Evolutionary conservation across 768 basidiomycete species (phyloP), one percentile per base, ranked within the genome.

Genomic region (Solioccasus polychromus): DNA sequence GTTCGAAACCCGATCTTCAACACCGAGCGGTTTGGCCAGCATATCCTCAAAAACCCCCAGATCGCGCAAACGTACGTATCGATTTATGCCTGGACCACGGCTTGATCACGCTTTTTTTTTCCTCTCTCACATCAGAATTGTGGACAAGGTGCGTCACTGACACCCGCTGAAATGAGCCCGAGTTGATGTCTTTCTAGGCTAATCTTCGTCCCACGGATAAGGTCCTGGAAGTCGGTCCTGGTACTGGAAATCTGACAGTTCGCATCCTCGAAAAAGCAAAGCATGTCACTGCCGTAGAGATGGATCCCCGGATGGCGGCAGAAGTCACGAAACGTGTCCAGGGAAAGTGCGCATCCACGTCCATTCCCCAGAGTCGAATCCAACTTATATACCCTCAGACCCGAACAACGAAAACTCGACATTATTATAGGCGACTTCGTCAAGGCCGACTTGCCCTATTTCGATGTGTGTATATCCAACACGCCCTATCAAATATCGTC

Each of bases 401-500:
- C 96, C 3, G 92, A 93, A 61, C 95, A 97, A 67, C 81, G 88
- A 54, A 95, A 95, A 61, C 81, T 99, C 2, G 90, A 96, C 53
- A 84, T 98, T 51, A 82, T 96, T 56, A 88, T 99, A 47, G 96
- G 95, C 39, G 96, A 99, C 68, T 97, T 98, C 62, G 90, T 97
- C 61, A 98, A 98, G 69, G 91, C 88, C n/a, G 90, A 93, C 43
- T 73, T 99, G 17, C 96, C 96, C 9, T 98, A 94, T 69, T 98
- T 99, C 50, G 95, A 98, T 67, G 96, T 96, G 45, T 98, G 95
- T 75, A 98, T 99, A 60, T 93, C 91, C 57, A 99, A 99, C 63
- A 99, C 96, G 1, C 96, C 96, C 1, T 99, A 98, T 68, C 94
- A 98, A 67, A 99, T 99, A 58, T 98, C 96, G 2, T 98, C 96